Base-by-base conservation (phyloP, 331 rosid species). In the Dryas integrifolia region DNA sequence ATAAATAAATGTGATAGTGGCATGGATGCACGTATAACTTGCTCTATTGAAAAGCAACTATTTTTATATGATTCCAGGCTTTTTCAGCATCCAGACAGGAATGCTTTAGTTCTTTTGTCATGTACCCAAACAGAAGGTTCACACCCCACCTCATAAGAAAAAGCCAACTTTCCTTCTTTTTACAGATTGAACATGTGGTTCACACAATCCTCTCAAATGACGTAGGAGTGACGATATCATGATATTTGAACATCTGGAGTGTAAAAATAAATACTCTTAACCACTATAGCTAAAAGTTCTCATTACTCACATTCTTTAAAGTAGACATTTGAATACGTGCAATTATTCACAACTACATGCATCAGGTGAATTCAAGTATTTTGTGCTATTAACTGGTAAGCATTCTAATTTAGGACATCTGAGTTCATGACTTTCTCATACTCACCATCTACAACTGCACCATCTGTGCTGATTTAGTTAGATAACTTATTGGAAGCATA, bases 161-260 rank as follows among this genome's bases (percentile, higher is more conserved):
- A 30, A 44, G 48, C 48, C 67, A 13, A 59, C 10, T 38, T 30
- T 30, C 35, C 35, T 1, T 30, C 35, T 30, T 30, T 30, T 59
- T 0, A 14, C 1, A 6, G 12, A 40, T 59, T 35, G 45, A 59
- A 35, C 65, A 13, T 59, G 65, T 59, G 0, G 10, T 7, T 35
- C 12, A 35, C 45, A 13, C 10, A 59, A 35, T 35, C 65, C 53
- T 76, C 35, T 30, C 35, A 30, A 30, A 30, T 30, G 79, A 79
- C 63, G 58, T 9, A n/a, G 2, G 50, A 8, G 50, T 79, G 82
- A 79, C 69, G 72, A 50, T 6, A 12, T 72, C 63, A 30, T 30
- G 35, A 30, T 30, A 30, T 77, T 53, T 7, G 58, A 49, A 49
- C 16, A 49, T 49, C 35, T 30, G 1, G 35, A 30, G 2, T 30